Conservation (phyloP, 768 basidiomycete species). For the Leccinum longicurvipes region DNA sequence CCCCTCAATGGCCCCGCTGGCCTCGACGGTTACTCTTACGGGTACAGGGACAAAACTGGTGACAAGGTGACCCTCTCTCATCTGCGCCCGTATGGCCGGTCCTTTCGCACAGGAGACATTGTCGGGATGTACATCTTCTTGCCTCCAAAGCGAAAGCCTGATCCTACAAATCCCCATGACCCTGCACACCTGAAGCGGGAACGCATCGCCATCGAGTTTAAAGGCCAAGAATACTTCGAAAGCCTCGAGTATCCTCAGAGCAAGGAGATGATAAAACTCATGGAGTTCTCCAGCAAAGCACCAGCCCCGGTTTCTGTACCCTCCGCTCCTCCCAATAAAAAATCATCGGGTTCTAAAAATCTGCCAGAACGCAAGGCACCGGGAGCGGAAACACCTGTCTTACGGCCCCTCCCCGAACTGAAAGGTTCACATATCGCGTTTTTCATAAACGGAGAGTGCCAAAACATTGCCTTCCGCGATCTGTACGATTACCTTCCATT, state of each 20-base stretch:
- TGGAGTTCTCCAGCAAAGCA: constrained; percentile 70
- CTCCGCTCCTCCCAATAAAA: constrained; percentile 54
- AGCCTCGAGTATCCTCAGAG: constrained; percentile 81
- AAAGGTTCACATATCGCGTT: constrained; percentile 76
- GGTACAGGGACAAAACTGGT: constrained; percentile 85
- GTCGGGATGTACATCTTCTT: constrained; percentile 92
- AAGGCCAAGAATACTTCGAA: constrained; percentile 97
- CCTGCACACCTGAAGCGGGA: constrained; percentile 83
- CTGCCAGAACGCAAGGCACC: constrained; percentile 53
- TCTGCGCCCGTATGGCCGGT: constrained; percentile 69
- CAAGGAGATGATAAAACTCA: constrained; percentile 90
- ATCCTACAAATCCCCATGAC: constrained; percentile 65
- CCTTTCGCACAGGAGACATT: constrained; percentile 81
- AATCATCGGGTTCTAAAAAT: constrained; percentile 64
- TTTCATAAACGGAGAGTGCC: constrained; percentile 87
- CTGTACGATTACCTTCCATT: constrained; percentile 89
- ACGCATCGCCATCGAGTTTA: constrained; percentile 91
- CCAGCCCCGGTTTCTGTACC: constrained; percentile 54
- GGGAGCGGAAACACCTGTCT: constrained; percentile 34
- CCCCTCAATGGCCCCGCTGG: constrained; percentile 93
- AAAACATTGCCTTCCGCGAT: constrained; percentile 82
- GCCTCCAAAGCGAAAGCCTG: constrained; percentile 60
- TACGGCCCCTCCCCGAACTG: constrained; percentile 69
- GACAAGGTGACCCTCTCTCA: constrained; percentile 87
- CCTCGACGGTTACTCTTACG: constrained; percentile 91